These are phyloP conservation scores for Vitis riparia DNA, from an alignment of 164 flowering plant genomes.

Conservation along the genomic window DNA sequence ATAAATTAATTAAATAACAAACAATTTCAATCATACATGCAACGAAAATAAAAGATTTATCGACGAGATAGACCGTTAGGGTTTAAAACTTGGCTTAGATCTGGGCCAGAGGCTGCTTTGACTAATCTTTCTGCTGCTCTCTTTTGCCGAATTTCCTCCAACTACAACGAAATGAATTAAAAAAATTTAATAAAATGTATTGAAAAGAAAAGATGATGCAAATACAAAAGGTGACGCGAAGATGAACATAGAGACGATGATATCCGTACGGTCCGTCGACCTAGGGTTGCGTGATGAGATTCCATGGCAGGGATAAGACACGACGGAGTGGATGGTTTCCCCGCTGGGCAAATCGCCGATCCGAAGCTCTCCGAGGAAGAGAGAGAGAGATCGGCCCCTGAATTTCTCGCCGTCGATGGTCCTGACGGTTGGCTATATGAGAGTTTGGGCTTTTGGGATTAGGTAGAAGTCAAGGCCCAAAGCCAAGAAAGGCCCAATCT, in stretches of 20 bases:
- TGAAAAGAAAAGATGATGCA: not conserved
- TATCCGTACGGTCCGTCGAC: constrained; percentile 72
- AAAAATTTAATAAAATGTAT: not conserved
- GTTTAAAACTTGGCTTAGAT: constrained; percentile 44
- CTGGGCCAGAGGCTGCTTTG: constrained; percentile 71
- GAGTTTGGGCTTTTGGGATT: too few species aligned
- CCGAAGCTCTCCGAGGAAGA: too few species aligned
- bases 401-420: too few species aligned
- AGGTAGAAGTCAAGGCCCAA: too few species aligned
- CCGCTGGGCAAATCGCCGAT: not conserved
- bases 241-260: not conserved
- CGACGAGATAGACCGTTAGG: constrained; percentile 34
- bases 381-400: not conserved
- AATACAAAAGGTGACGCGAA: not conserved
- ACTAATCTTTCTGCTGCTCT: constrained; percentile 78
- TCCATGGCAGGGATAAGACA: constrained; percentile 40
- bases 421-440: too few species aligned
- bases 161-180: constrained; percentile 26
- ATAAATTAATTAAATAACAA: not conserved
- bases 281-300: constrained; percentile 74
- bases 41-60: not conserved
- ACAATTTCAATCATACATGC: not conserved
- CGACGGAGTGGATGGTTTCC: constrained; percentile 1
- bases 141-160: constrained; percentile 94
- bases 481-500: too few species aligned